These are phyloP conservation scores for Paramarasmius palmivorus DNA, from an alignment of 1,284 basidiomycete species.

Conservation along the genomic window DNA sequence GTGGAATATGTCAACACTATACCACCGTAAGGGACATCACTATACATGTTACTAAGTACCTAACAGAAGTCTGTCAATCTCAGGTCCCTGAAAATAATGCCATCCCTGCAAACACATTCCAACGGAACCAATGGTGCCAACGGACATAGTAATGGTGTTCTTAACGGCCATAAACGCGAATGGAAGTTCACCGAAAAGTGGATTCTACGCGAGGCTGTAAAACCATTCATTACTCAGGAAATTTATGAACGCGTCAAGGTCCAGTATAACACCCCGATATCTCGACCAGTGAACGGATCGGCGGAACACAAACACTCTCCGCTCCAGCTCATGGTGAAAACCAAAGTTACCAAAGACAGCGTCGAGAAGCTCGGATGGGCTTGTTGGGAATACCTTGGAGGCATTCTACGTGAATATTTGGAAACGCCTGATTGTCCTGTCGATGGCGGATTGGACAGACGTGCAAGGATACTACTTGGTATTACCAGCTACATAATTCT, in stretches of 20 bases:
- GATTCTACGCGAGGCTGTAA: slow-evolving; percentile 19
- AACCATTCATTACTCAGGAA: slow-evolving; percentile 19
- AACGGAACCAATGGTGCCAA: background rate
- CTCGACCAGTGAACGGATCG: background rate
- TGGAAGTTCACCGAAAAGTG: slow-evolving; percentile 21
- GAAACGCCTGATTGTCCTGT: background rate
- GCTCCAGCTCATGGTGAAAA: background rate
- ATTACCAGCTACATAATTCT: slow-evolving; percentile 6
- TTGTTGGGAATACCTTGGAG: slow-evolving; percentile 2
- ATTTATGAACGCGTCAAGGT: slow-evolving; percentile 17
- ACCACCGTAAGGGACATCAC: slow-evolving; percentile 20
- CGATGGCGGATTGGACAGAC: slow-evolving; percentile 5
- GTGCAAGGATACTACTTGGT: slow-evolving; percentile 1
- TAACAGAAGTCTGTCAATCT: background rate
- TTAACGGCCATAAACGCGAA: background rate
- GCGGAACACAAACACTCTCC: background rate
- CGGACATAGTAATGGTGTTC: background rate
- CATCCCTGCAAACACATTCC: background rate
- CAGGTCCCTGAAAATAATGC: background rate
- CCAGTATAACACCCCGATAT: slow-evolving; percentile 17
- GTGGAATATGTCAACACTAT: slow-evolving; percentile 19
- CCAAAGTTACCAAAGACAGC: background rate
- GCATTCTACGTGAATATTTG: background rate
- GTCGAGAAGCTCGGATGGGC: slow-evolving; percentile 4
- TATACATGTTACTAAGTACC: background rate